Conservation (phyloP, 805 yeast species). For the Myxozyma monticola region DNA sequence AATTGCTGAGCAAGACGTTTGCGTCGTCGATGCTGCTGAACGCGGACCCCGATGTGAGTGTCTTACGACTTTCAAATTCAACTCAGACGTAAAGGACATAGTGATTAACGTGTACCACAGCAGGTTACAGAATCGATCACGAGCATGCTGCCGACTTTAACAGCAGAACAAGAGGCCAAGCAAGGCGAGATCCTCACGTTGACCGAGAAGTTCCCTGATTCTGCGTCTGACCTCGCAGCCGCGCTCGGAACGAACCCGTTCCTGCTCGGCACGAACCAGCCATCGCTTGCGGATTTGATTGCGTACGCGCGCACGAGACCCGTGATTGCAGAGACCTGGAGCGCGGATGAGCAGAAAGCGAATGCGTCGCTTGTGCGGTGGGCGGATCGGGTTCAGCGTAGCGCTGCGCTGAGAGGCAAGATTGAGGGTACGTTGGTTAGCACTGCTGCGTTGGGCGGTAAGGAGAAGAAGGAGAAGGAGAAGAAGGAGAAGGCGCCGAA, state of each 20-base stretch:
- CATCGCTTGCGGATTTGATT: conserved; percentile 68
- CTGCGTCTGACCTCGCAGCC: conserved; percentile 61
- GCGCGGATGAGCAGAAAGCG: conserved; percentile 56
- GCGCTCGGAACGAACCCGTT: conserved; percentile 62
- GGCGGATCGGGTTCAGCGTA: conserved; percentile 82
- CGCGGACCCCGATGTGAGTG: conserved; percentile 23
- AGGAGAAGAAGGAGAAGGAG: conserved; percentile 40
- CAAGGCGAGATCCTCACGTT: conserved; percentile 78
- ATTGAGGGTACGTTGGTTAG: conserved; percentile 41
- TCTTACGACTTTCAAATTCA: neutral
- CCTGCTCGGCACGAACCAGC: conserved; percentile 59
- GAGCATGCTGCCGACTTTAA: conserved; percentile 33
- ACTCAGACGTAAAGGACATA: neutral
- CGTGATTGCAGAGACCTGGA: conserved; percentile 60
- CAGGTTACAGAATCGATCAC: conserved; percentile 28
- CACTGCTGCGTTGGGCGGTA: conserved; percentile 33
- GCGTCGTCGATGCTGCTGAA: conserved; percentile 22
- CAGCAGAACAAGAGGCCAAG: conserved; percentile 61
- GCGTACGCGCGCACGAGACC: conserved; percentile 62
- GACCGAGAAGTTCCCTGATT: conserved; percentile 59
- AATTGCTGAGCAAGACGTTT: conserved; percentile 29
- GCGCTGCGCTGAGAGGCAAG: conserved; percentile 46
- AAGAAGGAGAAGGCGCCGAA: conserved; percentile 56
- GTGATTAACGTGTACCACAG: neutral
- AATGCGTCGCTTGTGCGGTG: conserved; percentile 89